phyloP scores from a whole-genome alignment of 345 rosid genomes.

The Arabidopsis suecica region DNA sequence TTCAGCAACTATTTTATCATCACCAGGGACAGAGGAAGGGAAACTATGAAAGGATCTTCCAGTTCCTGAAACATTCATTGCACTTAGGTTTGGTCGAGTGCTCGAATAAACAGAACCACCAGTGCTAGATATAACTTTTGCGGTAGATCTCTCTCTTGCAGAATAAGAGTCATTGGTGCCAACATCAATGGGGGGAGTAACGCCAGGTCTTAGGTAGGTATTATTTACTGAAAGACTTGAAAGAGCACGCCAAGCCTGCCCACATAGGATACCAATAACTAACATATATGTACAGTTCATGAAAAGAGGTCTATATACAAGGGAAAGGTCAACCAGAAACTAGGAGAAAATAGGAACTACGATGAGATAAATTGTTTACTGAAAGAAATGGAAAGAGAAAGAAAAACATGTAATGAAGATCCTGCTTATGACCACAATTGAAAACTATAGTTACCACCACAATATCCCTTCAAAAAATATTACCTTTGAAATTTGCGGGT shows the following conservation, averaged over 20 bases:
- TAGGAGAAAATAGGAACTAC: slow-evolving; percentile 13
- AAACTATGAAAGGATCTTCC: slow-evolving; percentile 43
- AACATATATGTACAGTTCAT: slow-evolving; percentile 15
- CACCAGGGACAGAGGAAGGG: slow-evolving; percentile 42
- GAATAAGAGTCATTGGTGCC: slow-evolving; percentile 41
- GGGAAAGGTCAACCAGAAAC: not conserved
- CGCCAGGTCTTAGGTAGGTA: slow-evolving; percentile 74
- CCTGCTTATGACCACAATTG: slow-evolving; percentile 2
- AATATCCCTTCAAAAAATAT: slow-evolving; percentile 14
- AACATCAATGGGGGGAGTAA: slow-evolving; percentile 57
- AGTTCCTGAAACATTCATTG: slow-evolving; percentile 40
- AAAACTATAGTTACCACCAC: not conserved
- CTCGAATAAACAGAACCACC: slow-evolving; percentile 41
- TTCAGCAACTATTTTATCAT: slow-evolving; percentile 42
- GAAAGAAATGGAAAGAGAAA: slow-evolving; percentile 12
- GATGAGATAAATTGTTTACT: slow-evolving; percentile 3
- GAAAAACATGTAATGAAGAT: slow-evolving; percentile 6
- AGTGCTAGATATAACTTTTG: slow-evolving; percentile 43
- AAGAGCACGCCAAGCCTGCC: slow-evolving; percentile 91
- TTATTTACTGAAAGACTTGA: slow-evolving; percentile 65
- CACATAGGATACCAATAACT: slow-evolving; percentile 22
- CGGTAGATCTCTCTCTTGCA: slow-evolving; percentile 49
- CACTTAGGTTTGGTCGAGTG: slow-evolving; percentile 45
- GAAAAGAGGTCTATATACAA: slow-evolving; percentile 3
- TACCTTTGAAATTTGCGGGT: slow-evolving; percentile 72